phyloP scores from a whole-genome alignment of 768 basidiomycete species.

The Mycena amicta region DNA sequence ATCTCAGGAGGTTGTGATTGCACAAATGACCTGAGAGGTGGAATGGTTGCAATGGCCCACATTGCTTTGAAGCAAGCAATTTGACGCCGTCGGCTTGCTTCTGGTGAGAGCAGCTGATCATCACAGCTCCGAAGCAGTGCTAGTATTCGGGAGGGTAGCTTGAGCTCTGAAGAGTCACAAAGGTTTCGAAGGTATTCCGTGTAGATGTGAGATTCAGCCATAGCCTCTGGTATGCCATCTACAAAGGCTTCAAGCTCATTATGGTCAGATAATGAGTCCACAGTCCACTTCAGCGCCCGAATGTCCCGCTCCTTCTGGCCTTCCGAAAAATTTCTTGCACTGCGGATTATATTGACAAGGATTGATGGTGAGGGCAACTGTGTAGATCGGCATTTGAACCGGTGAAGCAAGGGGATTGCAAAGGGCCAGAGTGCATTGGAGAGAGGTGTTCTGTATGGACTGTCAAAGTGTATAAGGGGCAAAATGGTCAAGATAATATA shows the following conservation, averaged over 20 bases:
- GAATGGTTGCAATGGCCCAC: background rate
- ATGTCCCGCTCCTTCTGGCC: background rate
- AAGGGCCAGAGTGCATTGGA: slow-evolving; percentile 10
- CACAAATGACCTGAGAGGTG: too few relatives aligned
- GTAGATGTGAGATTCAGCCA: background rate
- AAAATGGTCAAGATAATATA: slow-evolving; percentile 18
- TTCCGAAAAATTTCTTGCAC: background rate
- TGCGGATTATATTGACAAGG: background rate
- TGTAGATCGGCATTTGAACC: background rate
- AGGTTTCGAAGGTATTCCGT: background rate
- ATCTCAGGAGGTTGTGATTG: too few relatives aligned
- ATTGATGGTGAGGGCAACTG: background rate
- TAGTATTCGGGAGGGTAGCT: background rate
- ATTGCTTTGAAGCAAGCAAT: slow-evolving; percentile 1
- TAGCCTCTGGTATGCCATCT: background rate
- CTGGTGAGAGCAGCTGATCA: background rate
- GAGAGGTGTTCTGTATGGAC: slow-evolving; percentile 18
- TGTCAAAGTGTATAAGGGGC: slow-evolving; percentile 8
- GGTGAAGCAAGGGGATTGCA: background rate
- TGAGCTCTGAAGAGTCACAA: background rate
- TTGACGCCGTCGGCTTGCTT: background rate
- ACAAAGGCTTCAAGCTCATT: background rate
- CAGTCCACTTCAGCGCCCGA: background rate
- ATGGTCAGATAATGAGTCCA: background rate
- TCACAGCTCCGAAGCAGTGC: background rate